Conservation (phyloP, 2,329 filamentous ascomycete genomes). For the Colletotrichum tofieldiae region DNA sequence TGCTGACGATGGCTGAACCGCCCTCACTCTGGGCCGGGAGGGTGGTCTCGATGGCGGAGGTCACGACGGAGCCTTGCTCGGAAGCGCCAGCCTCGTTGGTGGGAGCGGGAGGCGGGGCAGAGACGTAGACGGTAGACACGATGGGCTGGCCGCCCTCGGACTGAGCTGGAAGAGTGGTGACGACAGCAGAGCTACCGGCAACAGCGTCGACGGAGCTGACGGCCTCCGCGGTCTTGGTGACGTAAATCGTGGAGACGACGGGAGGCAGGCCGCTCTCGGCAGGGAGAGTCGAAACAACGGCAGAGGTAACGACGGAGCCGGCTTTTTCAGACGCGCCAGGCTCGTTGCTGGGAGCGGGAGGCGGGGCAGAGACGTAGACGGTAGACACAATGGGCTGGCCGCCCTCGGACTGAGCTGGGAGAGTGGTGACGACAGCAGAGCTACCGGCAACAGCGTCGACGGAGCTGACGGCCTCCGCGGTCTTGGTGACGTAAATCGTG, state of each 20-base stretch:
- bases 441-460: conserved; percentile 25
- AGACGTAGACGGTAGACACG: conserved; percentile 16
- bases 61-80: no score
- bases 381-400: conserved; percentile 6
- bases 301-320: conserved; percentile 15
- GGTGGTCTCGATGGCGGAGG: conserved; percentile 27
- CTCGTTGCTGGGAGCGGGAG: conserved; percentile 5
- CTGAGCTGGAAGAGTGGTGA: conserved; percentile 30
- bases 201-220: conserved; percentile 34
- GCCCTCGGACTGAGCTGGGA: conserved; percentile 17
- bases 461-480: conserved; percentile 30
- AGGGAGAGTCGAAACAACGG: conserved; percentile 19
- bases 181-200: conserved; percentile 20
- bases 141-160: neutral
- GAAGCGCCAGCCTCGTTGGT: conserved; percentile 3
- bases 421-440: conserved; percentile 26
- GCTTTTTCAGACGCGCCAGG: conserved; percentile 10
- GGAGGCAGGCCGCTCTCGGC: conserved; percentile 1
- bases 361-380: conserved; percentile 13
- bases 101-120: conserved; percentile 7
- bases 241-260: conserved; percentile 2
- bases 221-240: conserved; percentile 24
- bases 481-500: conserved; percentile 18
- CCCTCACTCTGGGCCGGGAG: conserved; percentile 32
- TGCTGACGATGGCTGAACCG: conserved; percentile 13